Evolutionary conservation across 768 basidiomycete species (phyloP).

Genomic region (Epithele typhae): DNA sequence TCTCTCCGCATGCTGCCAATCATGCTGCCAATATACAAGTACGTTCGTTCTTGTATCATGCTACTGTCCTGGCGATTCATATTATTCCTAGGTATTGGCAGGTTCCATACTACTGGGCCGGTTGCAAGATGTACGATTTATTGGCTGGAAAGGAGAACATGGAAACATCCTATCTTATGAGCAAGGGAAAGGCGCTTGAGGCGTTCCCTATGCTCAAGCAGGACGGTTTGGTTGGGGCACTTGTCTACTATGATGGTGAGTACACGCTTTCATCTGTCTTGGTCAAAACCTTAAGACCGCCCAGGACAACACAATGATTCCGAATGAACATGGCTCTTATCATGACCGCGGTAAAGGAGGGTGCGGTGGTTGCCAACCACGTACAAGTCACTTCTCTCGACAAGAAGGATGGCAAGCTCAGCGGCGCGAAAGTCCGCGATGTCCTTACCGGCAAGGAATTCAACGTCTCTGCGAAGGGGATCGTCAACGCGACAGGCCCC

Average conservation of each 20-base stretch:
- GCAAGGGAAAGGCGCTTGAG: constrained; percentile 88
- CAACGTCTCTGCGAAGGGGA: constrained; percentile 80
- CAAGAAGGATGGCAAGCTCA: constrained; percentile 63
- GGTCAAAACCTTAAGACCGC: too few species aligned
- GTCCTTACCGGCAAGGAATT: constrained; percentile 79
- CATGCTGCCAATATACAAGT: constrained; percentile 97
- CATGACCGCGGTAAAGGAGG: constrained; percentile 91
- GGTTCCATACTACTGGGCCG: constrained; percentile 92
- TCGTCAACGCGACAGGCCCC: constrained; percentile 97
- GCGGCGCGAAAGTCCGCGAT: constrained; percentile 75
- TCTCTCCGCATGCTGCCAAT: constrained; percentile 90
- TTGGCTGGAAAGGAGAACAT: constrained; percentile 96
- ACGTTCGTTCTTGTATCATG: neutral
- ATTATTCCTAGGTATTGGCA: constrained; percentile 89
- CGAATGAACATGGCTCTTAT: constrained; percentile 96
- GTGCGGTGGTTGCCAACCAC: constrained; percentile 87
- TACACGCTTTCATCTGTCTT: neutral
- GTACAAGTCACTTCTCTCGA: constrained; percentile 76
- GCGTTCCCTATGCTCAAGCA: constrained; percentile 95
- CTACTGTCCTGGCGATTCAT: too few species aligned
- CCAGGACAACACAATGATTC: constrained; percentile 98
- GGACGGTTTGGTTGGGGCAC: constrained; percentile 87
- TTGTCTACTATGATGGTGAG: constrained; percentile 96
- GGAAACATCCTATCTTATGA: constrained; percentile 96
- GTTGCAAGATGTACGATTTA: constrained; percentile 95